A percentile compares a stretch with the other conserved stretches of the same genome.
These are phyloP conservation scores for Solanum bulbocastanum DNA, from an alignment of 257 asterid species.

Conservation along the genomic window DNA sequence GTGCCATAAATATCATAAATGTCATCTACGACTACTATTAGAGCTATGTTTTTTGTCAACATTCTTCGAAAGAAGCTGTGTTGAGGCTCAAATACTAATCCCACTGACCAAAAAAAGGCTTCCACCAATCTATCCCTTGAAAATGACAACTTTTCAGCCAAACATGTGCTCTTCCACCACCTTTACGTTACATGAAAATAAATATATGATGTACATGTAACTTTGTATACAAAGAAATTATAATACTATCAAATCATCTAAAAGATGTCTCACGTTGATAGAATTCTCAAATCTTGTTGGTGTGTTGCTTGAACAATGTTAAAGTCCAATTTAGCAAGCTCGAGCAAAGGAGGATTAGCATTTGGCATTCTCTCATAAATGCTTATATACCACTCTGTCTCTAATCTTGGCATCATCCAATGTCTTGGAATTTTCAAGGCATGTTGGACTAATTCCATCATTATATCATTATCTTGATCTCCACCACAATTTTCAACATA, in stretches of 20 bases:
- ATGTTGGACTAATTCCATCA: not conserved
- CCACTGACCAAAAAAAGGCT: not conserved
- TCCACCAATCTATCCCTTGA: not conserved
- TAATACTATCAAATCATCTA: no score
- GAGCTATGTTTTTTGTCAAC: not conserved
- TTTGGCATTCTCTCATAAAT: no score
- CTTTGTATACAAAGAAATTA: no score
- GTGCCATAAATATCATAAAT: not conserved
- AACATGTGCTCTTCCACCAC: not conserved
- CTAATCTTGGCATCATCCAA: no score
- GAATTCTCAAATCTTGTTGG: no score
- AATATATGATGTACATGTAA: no score
- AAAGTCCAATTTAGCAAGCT: no score
- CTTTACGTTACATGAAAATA: not conserved
- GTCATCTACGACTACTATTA: not conserved
- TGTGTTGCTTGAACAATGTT: no score
- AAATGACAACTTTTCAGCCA: not conserved
- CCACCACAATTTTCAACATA: not conserved
- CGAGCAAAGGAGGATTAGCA: no score
- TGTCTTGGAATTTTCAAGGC: slow-evolving; percentile 29
- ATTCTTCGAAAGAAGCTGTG: not conserved
- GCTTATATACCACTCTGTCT: not conserved
- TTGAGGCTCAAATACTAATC: not conserved
- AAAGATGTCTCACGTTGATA: no score
- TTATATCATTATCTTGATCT: not conserved